Base-by-base conservation (phyloP, 192 early-diverging fungal genomes). In the Gigaspora rosea region DNA sequence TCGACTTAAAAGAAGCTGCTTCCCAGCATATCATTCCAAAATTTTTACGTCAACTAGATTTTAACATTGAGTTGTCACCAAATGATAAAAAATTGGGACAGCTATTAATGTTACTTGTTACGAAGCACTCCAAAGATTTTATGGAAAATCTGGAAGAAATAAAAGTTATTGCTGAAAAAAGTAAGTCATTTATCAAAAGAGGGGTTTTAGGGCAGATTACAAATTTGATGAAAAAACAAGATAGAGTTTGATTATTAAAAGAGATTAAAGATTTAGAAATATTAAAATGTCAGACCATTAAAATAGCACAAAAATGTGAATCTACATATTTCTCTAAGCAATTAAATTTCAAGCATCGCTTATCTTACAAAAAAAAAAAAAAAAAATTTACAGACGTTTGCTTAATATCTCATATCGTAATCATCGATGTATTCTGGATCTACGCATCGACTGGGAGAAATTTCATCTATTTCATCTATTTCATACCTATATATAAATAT, bases 371-470 rank as follows among this genome's bases (percentile, higher is more conserved):
- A 27, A 27, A 27, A 27, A 27, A 27, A 27, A 27, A n/a, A n/a
- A n/a, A n/a, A n/a, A n/a, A n/a, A n/a, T n/a, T n/a, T n/a, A n/a
- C n/a, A n/a, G n/a, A n/a, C n/a, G n/a, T n/a, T n/a, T n/a, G n/a
- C n/a, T n/a, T n/a, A n/a, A n/a, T n/a, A n/a, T n/a, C n/a, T n/a
- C n/a, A n/a, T n/a, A 50, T 87, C 86, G 78, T 86, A 86, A 20
- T 80, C 35, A 41, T 71, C 65, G 13, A 86, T 89, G 20, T 86
- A 65, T 57, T 78, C 13, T 3, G 82, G 81, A 32, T 77, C 49
- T 54, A 91, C 65, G 57, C 78, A 83, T 11, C 77, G 78, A 67
- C 87, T 80, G n/a, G 90, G 90, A 32, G 90, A 91, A 27, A 89
- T 90, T 54, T 81, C 83, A 71, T 91, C 90, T 1, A 88, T 80